phyloP scores from a whole-genome alignment of 1,139 yeast genomes.

The Eremothecium sinecaudum region DNA sequence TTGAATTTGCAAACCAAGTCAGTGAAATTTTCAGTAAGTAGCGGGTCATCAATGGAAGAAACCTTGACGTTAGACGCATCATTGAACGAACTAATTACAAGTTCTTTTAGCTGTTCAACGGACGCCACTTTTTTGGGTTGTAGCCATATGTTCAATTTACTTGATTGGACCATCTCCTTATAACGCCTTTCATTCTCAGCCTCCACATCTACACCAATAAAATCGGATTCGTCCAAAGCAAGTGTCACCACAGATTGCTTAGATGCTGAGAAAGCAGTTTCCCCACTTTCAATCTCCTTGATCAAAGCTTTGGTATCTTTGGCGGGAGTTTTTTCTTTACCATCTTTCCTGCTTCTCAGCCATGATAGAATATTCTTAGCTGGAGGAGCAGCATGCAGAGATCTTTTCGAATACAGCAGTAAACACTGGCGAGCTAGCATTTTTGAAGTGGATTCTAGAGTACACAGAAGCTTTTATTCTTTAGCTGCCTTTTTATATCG shows the following conservation, averaged over 20 bases:
- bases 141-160: slow-evolving; percentile 32
- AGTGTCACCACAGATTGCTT: slow-evolving; percentile 10
- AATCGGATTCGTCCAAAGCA: slow-evolving; percentile 22
- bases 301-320: slow-evolving; percentile 19
- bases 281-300: slow-evolving; percentile 19
- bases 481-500: no score
- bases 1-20: slow-evolving; percentile 53
- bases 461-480: no score
- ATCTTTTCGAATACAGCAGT: no score
- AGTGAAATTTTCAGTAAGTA: slow-evolving; percentile 21
- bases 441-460: no score
- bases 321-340: slow-evolving; percentile 10
- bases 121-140: slow-evolving; percentile 24
- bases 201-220: slow-evolving; percentile 22
- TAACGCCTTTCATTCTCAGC: slow-evolving; percentile 11
- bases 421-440: no score
- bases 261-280: slow-evolving; percentile 3
- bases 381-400: slow-evolving; percentile 18
- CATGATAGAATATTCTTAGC: slow-evolving; percentile 33
- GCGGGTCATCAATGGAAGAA: slow-evolving; percentile 12
- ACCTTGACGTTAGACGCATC: slow-evolving; percentile 12
- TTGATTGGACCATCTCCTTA: slow-evolving; percentile 11
- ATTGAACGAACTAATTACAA: slow-evolving; percentile 25
- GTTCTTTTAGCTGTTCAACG: slow-evolving; percentile 20
- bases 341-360: slow-evolving; percentile 28